Conservation (phyloP, 73 alveolate species). For the Paramecium bursaria region DNA sequence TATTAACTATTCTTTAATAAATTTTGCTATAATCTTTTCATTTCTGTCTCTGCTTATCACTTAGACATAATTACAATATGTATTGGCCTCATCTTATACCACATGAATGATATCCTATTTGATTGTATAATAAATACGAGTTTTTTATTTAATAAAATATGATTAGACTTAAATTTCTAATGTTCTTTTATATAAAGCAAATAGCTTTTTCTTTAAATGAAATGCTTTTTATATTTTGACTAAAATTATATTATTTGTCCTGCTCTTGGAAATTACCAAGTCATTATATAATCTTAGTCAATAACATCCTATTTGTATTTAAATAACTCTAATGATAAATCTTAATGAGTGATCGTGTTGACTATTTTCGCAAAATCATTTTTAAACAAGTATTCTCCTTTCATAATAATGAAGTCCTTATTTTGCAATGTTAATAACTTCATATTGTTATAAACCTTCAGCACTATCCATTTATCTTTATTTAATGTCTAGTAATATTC, state of each 20-base stretch:
- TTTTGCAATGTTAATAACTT: not conserved
- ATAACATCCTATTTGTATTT: no score
- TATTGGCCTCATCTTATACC: conserved; percentile 15
- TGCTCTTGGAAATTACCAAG: conserved; percentile 9
- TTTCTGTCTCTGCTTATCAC: conserved; percentile 2
- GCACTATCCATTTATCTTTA: conserved; percentile 54
- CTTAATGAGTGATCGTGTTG: no score
- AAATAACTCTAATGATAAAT: no score
- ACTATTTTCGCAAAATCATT: no score
- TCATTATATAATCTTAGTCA: no score
- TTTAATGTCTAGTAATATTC: not conserved
- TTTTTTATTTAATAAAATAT: conserved; percentile 12
- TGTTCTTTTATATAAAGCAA: conserved; percentile 13
- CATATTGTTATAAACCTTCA: conserved; percentile 3
- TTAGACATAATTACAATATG: not conserved
- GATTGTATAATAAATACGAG: not conserved
- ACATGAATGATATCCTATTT: conserved; percentile 19
- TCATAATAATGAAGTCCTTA: not conserved
- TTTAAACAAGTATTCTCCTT: conserved; percentile 43
- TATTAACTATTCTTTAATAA: conserved; percentile 34
- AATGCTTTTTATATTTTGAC: not conserved
- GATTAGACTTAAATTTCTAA: no score
- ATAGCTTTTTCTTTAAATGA: not conserved
- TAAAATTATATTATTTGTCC: not conserved
- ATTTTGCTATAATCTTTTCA: conserved; percentile 1